Base-by-base conservation (phyloP, 1,284 basidiomycete genomes). In the Tilletia indica region DNA sequence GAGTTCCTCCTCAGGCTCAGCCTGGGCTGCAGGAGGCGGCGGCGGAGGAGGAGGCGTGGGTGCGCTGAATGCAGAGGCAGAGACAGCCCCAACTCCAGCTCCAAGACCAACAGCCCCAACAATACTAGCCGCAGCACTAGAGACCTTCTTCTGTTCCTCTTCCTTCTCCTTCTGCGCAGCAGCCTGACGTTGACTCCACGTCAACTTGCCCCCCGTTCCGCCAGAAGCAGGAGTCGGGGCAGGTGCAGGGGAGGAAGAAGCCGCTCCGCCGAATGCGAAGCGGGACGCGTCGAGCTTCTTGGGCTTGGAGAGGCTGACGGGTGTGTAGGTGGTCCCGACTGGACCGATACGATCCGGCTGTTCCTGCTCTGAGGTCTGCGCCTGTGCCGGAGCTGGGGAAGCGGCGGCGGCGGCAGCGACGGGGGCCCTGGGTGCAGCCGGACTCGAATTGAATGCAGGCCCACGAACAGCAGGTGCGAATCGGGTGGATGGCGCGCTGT, bases 161-260 rank as follows among this genome's bases (percentile, higher is more conserved):
- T 83, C 79, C 21, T 70, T 68, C 56, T 82, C 81, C 70, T 81
- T 80, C 25, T 72, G 72, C 0, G 80, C 82, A 25, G 75, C 75
- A 51, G 80, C 82, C 68, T 84, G 82, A 6, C 82, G 72, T 69
- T 84, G 82, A 61, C 78, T 82, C 82, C 82, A 84, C 5, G 82
- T 83, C 8, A 84, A 77, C 70, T 79, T 80, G 38, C 70, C 70
- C 2, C 78, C 79, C 11, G 76, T 78, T 34, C 51, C 70, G 19
- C 82, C 72, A 1, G 71, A 70, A 8, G 72, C 48, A n/a, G 72
- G 48, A 3, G 71, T 47, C 9, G 80, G 78, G 31, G 78, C 61
- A 2, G 78, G 70, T 14, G 72, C 69, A 3, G 75, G 56, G 9
- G 67, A 21, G 21, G 71, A 21, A 14, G 71, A 71, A 25, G 74